Base-by-base conservation (phyloP, 1,139 yeast species). In the Geotrichum aggregatum region DNA sequence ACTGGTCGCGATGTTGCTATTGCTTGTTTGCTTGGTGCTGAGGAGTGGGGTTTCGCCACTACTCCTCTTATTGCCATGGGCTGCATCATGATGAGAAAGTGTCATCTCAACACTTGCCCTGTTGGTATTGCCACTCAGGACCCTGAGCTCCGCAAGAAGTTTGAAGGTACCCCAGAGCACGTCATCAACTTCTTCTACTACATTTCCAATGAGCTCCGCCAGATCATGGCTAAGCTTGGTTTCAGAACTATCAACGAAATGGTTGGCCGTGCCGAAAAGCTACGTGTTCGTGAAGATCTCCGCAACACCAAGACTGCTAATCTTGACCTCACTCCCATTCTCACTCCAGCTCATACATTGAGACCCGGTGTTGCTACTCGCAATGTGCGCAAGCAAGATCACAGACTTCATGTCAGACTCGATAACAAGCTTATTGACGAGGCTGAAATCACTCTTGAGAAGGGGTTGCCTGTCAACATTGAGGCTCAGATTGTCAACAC, bases 41-140 rank as follows among this genome's bases (percentile, higher is more conserved):
- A 92, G 72, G 96, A 94, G 69, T 92, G 95, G 87, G 96, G 98
- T 36, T 85, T 92, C 66, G 98, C 98, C 36, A 92, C 98, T 36
- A 84, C 96, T 61, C 98, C 98, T 49, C 80, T 92, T 70, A 91
- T 92, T 65, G 95, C 98, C 47, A 82, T 91, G 91, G 98, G 98
- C 54, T 92, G 98, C 77, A 84, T 91, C 66, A 83, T 88, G 87
- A 84, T 91, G 87, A 79, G 96, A 71, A 87, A 84, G 74, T 91
- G 98, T 70, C 97, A 92, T 68, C 75, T 86, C 59, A 87, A 88
- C 71, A 82, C 96, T 44, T 92, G 98, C 73, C 96, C 98, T 35
- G 98, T 91, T 51, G 98, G 98, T 74, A 87, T 92, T 74, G 98
- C 98, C 45, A 92, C 98, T 39, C 98, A 92, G 71, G 98, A 92